Evolutionary conservation across 2,329 filamentous ascomycete species (phyloP).

Genomic region (Mycosphaerelloides madeirae): DNA sequence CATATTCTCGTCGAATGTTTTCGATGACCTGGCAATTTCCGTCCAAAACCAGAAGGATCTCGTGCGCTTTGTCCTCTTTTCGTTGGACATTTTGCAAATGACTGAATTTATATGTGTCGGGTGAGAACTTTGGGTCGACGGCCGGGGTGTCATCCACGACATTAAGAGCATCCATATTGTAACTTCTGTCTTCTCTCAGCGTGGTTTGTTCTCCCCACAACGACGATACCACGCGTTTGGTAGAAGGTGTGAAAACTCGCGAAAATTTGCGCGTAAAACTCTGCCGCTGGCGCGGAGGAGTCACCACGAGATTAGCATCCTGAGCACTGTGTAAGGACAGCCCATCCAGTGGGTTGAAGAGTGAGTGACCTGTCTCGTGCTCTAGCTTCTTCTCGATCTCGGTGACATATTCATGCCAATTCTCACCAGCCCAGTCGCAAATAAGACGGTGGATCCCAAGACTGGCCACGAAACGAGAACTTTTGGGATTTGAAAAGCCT

Average conservation of each 20-base stretch:
- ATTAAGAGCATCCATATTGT: too few species aligned
- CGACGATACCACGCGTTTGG: too few species aligned
- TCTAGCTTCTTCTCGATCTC: constrained; percentile 34
- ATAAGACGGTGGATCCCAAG: constrained; percentile 32
- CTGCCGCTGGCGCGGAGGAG: too few species aligned
- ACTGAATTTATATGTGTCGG: constrained; percentile 30
- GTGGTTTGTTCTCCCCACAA: too few species aligned
- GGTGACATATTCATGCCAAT: constrained; percentile 43
- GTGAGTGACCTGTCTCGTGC: neutral
- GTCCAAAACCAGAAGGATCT: constrained; percentile 30
- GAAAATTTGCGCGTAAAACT: too few species aligned
- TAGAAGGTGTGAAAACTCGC: too few species aligned
- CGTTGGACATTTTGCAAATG: constrained; percentile 33
- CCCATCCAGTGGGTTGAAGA: neutral
- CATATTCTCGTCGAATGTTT: constrained; percentile 2
- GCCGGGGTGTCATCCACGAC: too few species aligned
- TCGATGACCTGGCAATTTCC: constrained; percentile 32
- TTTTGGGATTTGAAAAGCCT: neutral
- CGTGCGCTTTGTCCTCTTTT: constrained; percentile 36
- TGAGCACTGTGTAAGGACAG: too few species aligned
- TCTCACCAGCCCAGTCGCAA: constrained; percentile 37
- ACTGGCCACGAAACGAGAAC: neutral
- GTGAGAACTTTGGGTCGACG: too few species aligned
- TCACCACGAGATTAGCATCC: too few species aligned
- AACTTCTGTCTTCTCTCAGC: too few species aligned